A percentile compares a stretch with the other conserved stretches of the same genome.
Conservation (phyloP, 2,329 filamentous ascomycete genomes). For the Daldinia sp. region DNA sequence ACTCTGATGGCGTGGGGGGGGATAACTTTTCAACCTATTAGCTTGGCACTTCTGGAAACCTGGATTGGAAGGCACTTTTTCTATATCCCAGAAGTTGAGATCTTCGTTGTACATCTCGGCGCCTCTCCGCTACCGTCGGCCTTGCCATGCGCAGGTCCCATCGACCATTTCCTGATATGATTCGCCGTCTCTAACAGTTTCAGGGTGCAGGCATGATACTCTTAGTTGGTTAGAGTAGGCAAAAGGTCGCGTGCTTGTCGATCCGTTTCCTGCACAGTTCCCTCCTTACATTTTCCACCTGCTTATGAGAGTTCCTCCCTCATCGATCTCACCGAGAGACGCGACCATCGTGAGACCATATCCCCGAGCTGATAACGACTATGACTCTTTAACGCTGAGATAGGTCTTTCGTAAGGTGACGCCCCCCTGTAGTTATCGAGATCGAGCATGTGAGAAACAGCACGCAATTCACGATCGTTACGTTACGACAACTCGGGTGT, state of each 20-base stretch:
- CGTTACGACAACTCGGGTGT: constrained; percentile 37
- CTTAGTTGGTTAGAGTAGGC: constrained; percentile 24
- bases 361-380: constrained; percentile 27
- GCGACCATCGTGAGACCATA: constrained; percentile 31
- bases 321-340: constrained; percentile 23
- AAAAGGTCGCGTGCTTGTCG: constrained; percentile 38
- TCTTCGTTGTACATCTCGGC: constrained; percentile 35
- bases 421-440: constrained; percentile 29
- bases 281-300: constrained; percentile 19
- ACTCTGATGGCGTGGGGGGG: constrained; percentile 31
- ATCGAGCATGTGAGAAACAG: constrained; percentile 34
- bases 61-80: constrained; percentile 27
- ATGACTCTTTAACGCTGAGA: constrained; percentile 33
- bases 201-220: constrained; percentile 29
- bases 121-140: constrained; percentile 21
- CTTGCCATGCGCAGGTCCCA: constrained; percentile 23
- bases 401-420: constrained; percentile 34
- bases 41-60: constrained; percentile 32
- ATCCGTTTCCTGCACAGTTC: constrained; percentile 34
- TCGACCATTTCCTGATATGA: constrained; percentile 16
- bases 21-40: constrained; percentile 23
- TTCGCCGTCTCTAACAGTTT: constrained; percentile 30
- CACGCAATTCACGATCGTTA: constrained; percentile 41
- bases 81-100: constrained; percentile 40
- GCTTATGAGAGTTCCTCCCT: constrained; percentile 29